Evolutionary conservation across 73 alveolate genomes (phyloP).

Genomic region (Paraurostyla sp.): DNA sequence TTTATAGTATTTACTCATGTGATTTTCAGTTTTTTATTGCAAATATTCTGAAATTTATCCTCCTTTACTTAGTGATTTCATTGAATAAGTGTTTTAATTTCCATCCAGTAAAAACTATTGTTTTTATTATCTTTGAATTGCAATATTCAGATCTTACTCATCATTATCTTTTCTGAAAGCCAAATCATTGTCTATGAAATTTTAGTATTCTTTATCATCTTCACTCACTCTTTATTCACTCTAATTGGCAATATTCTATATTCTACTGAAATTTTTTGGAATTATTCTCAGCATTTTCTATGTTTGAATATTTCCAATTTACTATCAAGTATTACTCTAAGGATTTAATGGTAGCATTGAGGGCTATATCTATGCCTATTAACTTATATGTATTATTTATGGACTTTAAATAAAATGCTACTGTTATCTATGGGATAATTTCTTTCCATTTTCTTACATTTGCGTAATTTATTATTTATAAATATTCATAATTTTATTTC

Average conservation of each 20-base stretch:
- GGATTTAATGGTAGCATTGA: no score
- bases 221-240: background rate
- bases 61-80: background rate
- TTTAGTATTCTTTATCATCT: background rate
- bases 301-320: background rate
- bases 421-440: no score
- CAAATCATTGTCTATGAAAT: constrained; percentile 3
- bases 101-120: background rate
- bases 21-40: background rate
- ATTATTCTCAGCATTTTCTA: background rate
- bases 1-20: no score
- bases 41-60: background rate
- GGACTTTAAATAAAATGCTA: no score
- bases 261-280: constrained; percentile 11
- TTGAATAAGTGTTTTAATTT: background rate
- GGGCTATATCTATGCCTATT: no score
- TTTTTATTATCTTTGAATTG: no score
- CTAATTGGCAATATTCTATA: background rate
- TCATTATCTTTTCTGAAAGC: constrained; percentile 16
- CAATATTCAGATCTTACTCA: no score
- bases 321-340: no score
- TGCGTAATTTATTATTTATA: no score
- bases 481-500: no score
- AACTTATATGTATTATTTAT: no score
- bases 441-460: no score